Base-by-base conservation (phyloP, 129 eudicot genomes). In the Flaveria trinervia region DNA sequence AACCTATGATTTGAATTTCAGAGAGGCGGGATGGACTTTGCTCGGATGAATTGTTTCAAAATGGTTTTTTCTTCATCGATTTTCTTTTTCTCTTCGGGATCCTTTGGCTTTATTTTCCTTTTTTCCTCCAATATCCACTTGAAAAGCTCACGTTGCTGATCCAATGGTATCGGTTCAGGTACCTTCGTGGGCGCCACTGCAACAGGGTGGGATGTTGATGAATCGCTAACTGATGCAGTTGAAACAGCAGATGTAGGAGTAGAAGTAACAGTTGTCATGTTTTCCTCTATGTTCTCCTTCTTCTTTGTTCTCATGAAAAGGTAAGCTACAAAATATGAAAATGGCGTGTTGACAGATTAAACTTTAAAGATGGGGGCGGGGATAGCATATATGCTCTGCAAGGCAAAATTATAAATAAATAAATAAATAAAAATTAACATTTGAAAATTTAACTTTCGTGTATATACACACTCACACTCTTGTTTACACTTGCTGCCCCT, bases 91-190 rank as follows among this genome's bases (percentile, higher is more conserved):
- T 94, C 96, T 49, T 69, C 91, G 0, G 81, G 79, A 72, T 88
- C 84, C 69, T 83, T 91, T 36, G 97, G 85, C 56, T 91, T 89
- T 73, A 91, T 44, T 81, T 89, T 94, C 80, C 97, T 84, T 89
- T 91, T 94, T 84, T 91, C 99, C 71, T 91, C 99, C 77, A 94
- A 83, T 41, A 91, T 78, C 99, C 99, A 94, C 84, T 91, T 94
- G 83, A 85, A 91, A 18, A 94, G 86, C 74, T 94, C 94, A 5
- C 86, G 92, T 81, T 94, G 97, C 20, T 89, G 96, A 78, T 79
- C 79, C 82, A 83, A 83, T 2, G 97, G 90, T 72, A 94, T 83
- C 4, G 96, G 97, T 80, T 74, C 84, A 48, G 3, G 55, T 30
- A 28, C 28, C 72, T 77, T 84, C 43, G 66, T 46, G 11, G 87